Percentiles rank a stretch among this genome's conserved stretches.
These are phyloP conservation scores for Populus davidiana DNA, from an alignment of 345 rosid species.

Conservation along the genomic window DNA sequence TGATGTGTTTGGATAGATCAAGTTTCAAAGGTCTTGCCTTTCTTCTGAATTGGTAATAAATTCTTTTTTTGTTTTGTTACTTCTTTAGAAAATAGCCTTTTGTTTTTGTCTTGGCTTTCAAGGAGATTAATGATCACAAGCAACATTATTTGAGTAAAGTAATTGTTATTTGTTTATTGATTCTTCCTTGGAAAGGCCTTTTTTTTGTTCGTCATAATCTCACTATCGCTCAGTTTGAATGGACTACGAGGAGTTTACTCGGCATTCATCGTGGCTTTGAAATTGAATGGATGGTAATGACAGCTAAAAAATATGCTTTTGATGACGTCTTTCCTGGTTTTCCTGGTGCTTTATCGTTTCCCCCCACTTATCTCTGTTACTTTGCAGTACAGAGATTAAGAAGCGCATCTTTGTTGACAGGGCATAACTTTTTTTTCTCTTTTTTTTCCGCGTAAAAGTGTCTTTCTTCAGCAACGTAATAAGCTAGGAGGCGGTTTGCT, in stretches of 20 bases:
- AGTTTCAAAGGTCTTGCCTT: neutral
- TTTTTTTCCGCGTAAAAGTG: neutral
- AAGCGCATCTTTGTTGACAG: neutral
- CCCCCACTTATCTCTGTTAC: neutral
- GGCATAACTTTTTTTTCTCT: neutral
- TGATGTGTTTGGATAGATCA: neutral
- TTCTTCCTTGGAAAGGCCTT: neutral
- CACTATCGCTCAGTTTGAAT: neutral
- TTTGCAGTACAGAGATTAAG: neutral
- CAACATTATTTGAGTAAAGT: neutral
- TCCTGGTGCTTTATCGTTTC: neutral
- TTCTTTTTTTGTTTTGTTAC: neutral
- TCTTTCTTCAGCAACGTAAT: neutral
- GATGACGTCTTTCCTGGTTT: neutral
- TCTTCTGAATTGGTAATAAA: neutral
- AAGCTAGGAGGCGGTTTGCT: neutral
- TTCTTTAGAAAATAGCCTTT: neutral
- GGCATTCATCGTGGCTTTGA: neutral
- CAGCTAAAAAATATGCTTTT: neutral
- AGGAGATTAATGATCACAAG: neutral
- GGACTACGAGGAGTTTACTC: neutral
- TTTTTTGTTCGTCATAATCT: neutral
- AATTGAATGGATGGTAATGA: conserved; percentile 12
- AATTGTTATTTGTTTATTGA: neutral
- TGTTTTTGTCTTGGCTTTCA: neutral